These are phyloP conservation scores for Trichosanthes truncata DNA, from an alignment of 306 rosid genomes.

Conservation along the genomic window DNA sequence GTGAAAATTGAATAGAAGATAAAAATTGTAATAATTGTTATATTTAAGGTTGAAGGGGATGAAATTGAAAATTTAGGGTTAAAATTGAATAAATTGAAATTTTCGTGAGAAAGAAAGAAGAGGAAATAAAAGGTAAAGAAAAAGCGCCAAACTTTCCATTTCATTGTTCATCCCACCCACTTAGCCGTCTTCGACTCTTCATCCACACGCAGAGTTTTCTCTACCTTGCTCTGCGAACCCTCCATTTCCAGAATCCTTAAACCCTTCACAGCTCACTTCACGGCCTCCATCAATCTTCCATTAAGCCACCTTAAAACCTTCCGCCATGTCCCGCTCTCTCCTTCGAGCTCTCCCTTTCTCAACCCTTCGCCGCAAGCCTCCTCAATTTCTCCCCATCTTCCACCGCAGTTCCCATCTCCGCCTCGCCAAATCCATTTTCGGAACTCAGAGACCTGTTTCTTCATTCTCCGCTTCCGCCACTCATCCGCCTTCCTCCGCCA, in stretches of 20 bases:
- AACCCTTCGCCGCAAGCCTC: slow-evolving; percentile 35
- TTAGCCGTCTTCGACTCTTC: neutral
- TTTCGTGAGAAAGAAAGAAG: neutral
- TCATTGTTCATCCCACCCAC: no score
- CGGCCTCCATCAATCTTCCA: neutral
- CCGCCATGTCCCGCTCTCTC: slow-evolving; percentile 40
- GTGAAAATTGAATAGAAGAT: no score
- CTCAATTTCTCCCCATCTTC: slow-evolving; percentile 20
- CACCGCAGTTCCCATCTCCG: slow-evolving; percentile 23
- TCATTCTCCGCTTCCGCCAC: slow-evolving; percentile 25
- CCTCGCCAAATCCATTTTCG: slow-evolving; percentile 14
- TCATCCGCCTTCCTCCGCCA: slow-evolving; percentile 16
- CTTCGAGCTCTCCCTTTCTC: slow-evolving; percentile 52
- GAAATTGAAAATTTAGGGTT: no score
- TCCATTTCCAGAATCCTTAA: slow-evolving; percentile 1
- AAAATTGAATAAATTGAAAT: no score
- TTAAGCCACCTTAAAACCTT: neutral
- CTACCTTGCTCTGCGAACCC: neutral
- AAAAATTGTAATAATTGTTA: no score
- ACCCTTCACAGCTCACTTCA: neutral
- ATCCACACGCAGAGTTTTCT: neutral
- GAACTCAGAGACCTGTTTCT: neutral
- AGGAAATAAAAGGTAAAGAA: neutral
- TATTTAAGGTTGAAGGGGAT: no score
- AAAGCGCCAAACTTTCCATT: neutral